A percentile compares a stretch with the other conserved stretches of the same genome.
Conservation (phyloP, 2,329 filamentous ascomycete species). For the Hymenoscyphus albidus region DNA sequence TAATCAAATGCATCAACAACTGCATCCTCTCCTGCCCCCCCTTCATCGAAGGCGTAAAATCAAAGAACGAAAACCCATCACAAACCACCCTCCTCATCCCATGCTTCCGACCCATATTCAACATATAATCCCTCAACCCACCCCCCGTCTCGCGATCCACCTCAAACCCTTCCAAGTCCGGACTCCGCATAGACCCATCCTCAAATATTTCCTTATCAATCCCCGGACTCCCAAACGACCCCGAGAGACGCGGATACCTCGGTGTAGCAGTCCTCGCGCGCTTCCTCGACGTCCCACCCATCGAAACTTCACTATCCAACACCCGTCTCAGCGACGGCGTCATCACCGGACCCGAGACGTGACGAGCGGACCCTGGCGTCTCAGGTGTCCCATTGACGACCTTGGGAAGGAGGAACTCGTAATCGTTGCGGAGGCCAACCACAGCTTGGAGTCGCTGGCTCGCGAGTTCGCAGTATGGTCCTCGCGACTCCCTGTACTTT, state of each 20-base stretch:
- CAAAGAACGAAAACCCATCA: conserved; percentile 28
- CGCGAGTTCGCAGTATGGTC: background rate
- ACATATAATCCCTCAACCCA: conserved; percentile 29
- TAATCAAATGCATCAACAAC: conserved; percentile 24
- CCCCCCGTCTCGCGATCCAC: conserved; percentile 28
- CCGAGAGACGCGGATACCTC: background rate
- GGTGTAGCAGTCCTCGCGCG: background rate
- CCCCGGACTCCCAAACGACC: background rate
- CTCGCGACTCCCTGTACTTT: background rate
- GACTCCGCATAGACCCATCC: background rate
- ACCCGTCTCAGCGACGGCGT: background rate
- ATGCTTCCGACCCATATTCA: conserved; percentile 19
- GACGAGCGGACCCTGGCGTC: background rate
- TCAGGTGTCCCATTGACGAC: background rate
- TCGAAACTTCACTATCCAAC: background rate
- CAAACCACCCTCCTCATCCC: conserved; percentile 23
- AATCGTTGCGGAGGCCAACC: background rate
- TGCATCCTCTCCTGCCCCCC: conserved; percentile 17
- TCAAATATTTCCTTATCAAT: background rate
- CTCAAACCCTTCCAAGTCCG: conserved; percentile 1
- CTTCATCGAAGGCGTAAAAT: conserved; percentile 28
- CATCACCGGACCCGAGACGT: background rate
- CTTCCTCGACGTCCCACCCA: background rate
- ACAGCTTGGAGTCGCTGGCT: conserved; percentile 4
- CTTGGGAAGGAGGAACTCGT: conserved; percentile 1